These are phyloP conservation scores for Trypanosoma theileri DNA, from an alignment of 208 protist genomes.

Conservation along the genomic window DNA sequence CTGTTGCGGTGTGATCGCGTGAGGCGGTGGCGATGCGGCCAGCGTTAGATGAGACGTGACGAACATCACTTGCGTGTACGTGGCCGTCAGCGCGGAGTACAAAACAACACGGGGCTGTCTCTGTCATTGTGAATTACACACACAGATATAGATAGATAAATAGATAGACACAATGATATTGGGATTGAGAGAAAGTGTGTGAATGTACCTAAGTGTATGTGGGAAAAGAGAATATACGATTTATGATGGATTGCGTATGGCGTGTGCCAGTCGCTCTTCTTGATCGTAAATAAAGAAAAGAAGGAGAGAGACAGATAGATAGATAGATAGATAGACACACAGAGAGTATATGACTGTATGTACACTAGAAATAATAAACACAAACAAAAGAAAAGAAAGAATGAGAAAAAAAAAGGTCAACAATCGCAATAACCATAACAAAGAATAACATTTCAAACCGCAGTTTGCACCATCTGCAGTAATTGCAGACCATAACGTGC, in stretches of 20 bases:
- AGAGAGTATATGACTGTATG: background rate
- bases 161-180: too few relatives aligned
- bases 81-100: conserved; percentile 60
- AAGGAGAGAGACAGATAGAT: conserved; percentile 13
- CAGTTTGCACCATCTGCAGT: conserved; percentile 8
- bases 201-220: background rate
- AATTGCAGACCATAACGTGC: conserved; percentile 65
- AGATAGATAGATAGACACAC: background rate
- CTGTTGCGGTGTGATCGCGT: conserved; percentile 53
- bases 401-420: background rate
- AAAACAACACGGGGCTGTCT: conserved; percentile 29
- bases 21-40: conserved; percentile 47
- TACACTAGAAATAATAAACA: background rate
- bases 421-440: background rate
- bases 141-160: background rate
- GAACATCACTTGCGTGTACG: conserved; percentile 58
- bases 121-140: conserved; percentile 4
- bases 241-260: too few relatives aligned
- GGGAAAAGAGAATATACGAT: background rate
- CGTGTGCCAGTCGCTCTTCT: background rate
- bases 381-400: conserved; percentile 1
- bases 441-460: background rate
- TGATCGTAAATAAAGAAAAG: background rate
- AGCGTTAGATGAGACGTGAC: conserved; percentile 37
- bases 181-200: too few relatives aligned